Evolutionary conservation across 2,329 filamentous ascomycete genomes (phyloP).

Genomic region (Fusarium nodosum): DNA sequence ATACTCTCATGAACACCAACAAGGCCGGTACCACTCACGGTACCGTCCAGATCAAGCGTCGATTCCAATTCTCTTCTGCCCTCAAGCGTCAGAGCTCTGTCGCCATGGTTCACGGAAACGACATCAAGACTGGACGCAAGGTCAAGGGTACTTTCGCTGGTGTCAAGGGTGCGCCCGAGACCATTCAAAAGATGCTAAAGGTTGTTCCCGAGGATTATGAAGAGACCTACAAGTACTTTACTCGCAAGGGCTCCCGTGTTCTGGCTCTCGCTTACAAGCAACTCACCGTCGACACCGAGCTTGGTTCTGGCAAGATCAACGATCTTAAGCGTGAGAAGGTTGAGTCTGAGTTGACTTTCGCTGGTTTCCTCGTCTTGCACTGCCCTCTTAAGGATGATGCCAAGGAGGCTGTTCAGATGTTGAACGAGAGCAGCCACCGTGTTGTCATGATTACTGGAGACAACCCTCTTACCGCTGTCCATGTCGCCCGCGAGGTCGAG

Average conservation of each 20-base stretch:
- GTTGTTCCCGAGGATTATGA: slow-evolving; percentile 89
- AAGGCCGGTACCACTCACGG: slow-evolving; percentile 64
- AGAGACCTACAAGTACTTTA: slow-evolving; percentile 98
- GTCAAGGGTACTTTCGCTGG: slow-evolving; percentile 89
- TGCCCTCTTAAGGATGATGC: slow-evolving; percentile 97
- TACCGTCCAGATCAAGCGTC: slow-evolving; percentile 91
- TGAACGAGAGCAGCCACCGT: slow-evolving; percentile 98
- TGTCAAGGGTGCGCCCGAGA: slow-evolving; percentile 98
- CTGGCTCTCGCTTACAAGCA: slow-evolving; percentile 95
- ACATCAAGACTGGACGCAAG: slow-evolving; percentile 80
- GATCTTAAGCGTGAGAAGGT: slow-evolving; percentile 94
- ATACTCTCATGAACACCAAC: slow-evolving; percentile 77
- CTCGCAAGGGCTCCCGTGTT: slow-evolving; percentile 93
- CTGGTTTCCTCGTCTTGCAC: slow-evolving; percentile 94
- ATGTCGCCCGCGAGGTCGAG: slow-evolving; percentile 95
- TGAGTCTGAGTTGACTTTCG: slow-evolving; percentile 86
- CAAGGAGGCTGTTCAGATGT: slow-evolving; percentile 92
- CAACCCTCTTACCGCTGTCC: slow-evolving; percentile 95
- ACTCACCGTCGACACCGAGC: slow-evolving; percentile 82
- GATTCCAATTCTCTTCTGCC: slow-evolving; percentile 98
- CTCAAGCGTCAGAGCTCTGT: slow-evolving; percentile 97
- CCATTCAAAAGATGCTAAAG: slow-evolving; percentile 92
- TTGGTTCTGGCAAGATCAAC: slow-evolving; percentile 88
- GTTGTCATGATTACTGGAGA: slow-evolving; percentile 99
- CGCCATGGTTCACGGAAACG: slow-evolving; percentile 80